Conservation (phyloP, 2,329 filamentous ascomycete species). For the Verticillium albo-atrum region DNA sequence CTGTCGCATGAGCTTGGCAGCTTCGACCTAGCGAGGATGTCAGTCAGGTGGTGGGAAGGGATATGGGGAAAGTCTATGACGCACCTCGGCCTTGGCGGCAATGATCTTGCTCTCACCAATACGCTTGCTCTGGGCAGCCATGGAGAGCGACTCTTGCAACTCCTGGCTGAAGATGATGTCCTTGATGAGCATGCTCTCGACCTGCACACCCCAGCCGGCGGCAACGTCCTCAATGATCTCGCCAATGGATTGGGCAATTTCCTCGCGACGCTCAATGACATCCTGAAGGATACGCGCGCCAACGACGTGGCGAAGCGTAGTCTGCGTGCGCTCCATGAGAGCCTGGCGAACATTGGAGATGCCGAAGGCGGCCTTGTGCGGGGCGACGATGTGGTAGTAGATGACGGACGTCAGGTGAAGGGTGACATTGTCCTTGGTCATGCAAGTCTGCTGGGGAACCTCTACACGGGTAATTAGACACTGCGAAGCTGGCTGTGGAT, state of each 20-base stretch:
- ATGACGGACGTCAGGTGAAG: conserved; percentile 93
- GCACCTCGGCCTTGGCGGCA: conserved; percentile 80
- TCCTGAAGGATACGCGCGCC: conserved; percentile 94
- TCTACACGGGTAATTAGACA: conserved; percentile 37
- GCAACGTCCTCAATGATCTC: conserved; percentile 98
- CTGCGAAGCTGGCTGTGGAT: background rate
- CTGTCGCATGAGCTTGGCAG: conserved; percentile 87
- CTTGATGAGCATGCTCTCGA: conserved; percentile 99
- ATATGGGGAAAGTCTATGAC: background rate
- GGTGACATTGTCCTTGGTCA: conserved; percentile 99
- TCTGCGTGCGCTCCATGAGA: conserved; percentile 97
- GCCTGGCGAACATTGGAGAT: conserved; percentile 93
- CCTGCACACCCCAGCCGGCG: conserved; percentile 87
- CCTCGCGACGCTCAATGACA: conserved; percentile 96
- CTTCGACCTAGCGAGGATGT: conserved; percentile 60
- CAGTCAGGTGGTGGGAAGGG: background rate
- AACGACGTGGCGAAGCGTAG: conserved; percentile 92
- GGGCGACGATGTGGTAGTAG: conserved; percentile 95
- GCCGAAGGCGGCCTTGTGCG: conserved; percentile 95
- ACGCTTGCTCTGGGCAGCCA: conserved; percentile 98
- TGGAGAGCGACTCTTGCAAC: conserved; percentile 91
- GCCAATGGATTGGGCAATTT: conserved; percentile 89
- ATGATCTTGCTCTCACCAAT: conserved; percentile 99
- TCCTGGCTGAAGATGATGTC: conserved; percentile 97
- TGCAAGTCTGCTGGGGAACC: conserved; percentile 93